Evolutionary conservation across 257 asterid genomes (phyloP), one percentile per base, ranked within the genome.

Genomic region (Linderniella brevidens): DNA sequence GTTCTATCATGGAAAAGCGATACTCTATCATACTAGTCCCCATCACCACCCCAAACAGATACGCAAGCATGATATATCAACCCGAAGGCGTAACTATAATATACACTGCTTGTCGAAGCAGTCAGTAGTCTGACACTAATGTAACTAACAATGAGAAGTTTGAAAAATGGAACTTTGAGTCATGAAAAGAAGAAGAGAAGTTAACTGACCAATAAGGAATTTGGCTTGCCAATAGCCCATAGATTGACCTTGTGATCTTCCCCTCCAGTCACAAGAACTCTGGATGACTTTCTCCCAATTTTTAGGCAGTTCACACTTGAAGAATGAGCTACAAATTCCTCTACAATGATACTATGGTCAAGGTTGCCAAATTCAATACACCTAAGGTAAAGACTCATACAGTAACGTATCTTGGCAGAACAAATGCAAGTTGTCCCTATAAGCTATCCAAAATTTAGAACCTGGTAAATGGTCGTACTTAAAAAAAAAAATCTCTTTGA

Each of bases 301-400:
- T 88, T 88, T 52, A 88, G 72, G 76, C 98, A 84, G 73, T 88
- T 88, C 16, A 88, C 98, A 62, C 85, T 80, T 66, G 61, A 74
- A 41, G 98, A 76, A 77, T 88, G 98, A 37, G 98, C 98, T 64
- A 88, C 98, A 61, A 88, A 88, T 73, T 88, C 98, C 98, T 88
- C 98, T 88, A 58, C 36, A 7, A 37, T 9, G 48, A 63, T 53
- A 51, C 48, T 12, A 50, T 37, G 1, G 75, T 88, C 63, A 88
- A 88, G 98, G 93, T 51, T 44, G 56, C 32, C 70, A 59, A 64
- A 59, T 20, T 50, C 36, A 50, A 36, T 25, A 25, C 6, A 25
- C 32, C 6, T 25, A 25, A 25, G 4, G 3, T 25, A 25, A 3
- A 6, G 6, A 25, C 32, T n/a, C 32, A 25, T 25, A 25, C 32